Conservation (phyloP, 202 grass and related monocot species). For the Cymbopogon flexuosus region DNA sequence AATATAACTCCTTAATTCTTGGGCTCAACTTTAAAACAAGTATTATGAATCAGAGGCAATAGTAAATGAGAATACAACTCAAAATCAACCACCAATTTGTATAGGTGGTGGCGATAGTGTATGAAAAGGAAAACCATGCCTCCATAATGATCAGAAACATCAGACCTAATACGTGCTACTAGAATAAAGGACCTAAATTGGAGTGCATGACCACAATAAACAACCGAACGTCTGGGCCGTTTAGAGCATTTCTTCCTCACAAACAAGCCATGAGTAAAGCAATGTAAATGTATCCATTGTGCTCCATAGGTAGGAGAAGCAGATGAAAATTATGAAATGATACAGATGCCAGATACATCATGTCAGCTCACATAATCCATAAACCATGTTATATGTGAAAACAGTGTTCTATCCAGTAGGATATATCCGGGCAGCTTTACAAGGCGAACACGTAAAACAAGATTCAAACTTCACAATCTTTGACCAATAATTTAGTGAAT, state of each 20-base stretch:
- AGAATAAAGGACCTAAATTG: neutral
- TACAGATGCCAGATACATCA: conserved; percentile 13
- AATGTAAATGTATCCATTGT: conserved; percentile 14
- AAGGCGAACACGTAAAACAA: no score
- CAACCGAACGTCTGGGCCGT: conserved; percentile 3
- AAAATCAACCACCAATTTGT: neutral
- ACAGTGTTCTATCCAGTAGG: conserved; percentile 16
- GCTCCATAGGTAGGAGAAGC: conserved; percentile 2
- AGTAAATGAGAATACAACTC: neutral
- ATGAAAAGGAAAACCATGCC: neutral
- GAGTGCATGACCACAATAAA: neutral
- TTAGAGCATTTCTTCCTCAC: conserved; percentile 8
- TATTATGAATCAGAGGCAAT: neutral
- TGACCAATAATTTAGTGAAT: no score
- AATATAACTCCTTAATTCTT: neutral
- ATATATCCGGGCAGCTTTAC: no score
- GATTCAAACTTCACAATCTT: no score
- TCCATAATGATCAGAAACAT: conserved; percentile 9
- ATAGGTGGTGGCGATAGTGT: neutral
- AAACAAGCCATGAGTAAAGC: conserved; percentile 27
- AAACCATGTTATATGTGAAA: conserved; percentile 9
- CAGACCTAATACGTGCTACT: conserved; percentile 3
- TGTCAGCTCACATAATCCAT: conserved; percentile 15
- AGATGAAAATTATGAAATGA: neutral
- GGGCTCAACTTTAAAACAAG: neutral